Evolutionary conservation across 140 eudicot genomes (phyloP), one percentile per base, ranked within the genome.

Genomic region (Stevia rebaudiana): DNA sequence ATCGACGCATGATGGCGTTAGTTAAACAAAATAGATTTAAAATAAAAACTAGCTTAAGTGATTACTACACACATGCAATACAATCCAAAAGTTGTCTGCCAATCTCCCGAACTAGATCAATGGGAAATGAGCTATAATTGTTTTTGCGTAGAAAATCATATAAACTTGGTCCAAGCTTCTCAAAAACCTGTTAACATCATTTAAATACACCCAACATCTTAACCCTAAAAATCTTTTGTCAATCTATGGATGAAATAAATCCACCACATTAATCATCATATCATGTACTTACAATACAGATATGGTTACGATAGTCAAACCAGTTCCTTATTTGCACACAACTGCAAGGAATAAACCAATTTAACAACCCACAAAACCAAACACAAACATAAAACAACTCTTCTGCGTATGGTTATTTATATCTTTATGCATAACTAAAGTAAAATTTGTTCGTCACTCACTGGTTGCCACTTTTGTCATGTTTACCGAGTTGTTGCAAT

Each of bases 261-360:
- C 97, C 95, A 80, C 76, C 95, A 83, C 54, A 76, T 84, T 72
- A 81, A 81, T 86, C 43, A 74, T 71, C 61, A 67, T 71, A 73
- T 67, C 18, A 49, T 80, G 36, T 61, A 89, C 97, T 89, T 86
- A 86, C 97, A 86, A 89, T 89, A 89, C 97, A 89, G 86, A 89
- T 86, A 89, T 89, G 97, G 92, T 89, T 89, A 89, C 97, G 97
- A 89, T 89, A 89, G 97, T 89, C 97, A 89, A 77, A 89, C 97
- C 95, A 89, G 95, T 89, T 89, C 97, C 95, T 84, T 83, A 89
- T 23, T 89, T 89, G 97, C 71, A 89, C 97, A 86, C 95, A 89
- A 80, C 97, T 89, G 97, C 97, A 89, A 79, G 83, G 86, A 83
- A 81, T 79, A 83, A 86, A 83, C 80, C 83, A 67, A 74, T 79